phyloP scores from a whole-genome alignment of 805 yeast genomes.

The Kluyveromyces nonfermentans region DNA sequence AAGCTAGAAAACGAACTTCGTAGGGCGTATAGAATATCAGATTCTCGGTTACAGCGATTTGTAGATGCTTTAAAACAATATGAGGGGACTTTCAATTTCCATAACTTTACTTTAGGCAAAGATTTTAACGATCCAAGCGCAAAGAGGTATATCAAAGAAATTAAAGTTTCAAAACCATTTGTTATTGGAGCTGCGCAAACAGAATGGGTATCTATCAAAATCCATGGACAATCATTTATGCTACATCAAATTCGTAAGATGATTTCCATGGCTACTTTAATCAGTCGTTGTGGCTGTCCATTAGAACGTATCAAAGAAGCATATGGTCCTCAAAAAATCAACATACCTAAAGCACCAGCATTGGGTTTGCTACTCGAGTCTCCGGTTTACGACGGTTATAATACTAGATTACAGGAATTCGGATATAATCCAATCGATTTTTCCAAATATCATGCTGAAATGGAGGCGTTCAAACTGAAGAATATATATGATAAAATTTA shows the following conservation, averaged over 20 bases:
- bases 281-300: conserved; percentile 82
- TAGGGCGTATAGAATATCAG: conserved; percentile 56
- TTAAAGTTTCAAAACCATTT: conserved; percentile 79
- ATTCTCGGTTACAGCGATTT: conserved; percentile 51
- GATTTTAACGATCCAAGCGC: conserved; percentile 78
- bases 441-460: conserved; percentile 51
- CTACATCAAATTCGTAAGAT: conserved; percentile 95
- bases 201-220: conserved; percentile 92
- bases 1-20: conserved; percentile 57
- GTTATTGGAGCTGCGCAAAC: conserved; percentile 84
- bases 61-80: conserved; percentile 63
- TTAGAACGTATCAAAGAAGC: conserved; percentile 65
- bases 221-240: conserved; percentile 98
- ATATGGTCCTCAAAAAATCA: conserved; percentile 62
- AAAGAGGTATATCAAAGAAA: conserved; percentile 66
- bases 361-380: conserved; percentile 81
- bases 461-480: conserved; percentile 80
- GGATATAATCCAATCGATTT: conserved; percentile 76
- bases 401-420: conserved; percentile 55
- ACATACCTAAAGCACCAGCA: conserved; percentile 97
- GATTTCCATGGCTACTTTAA: conserved; percentile 89
- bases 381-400: conserved; percentile 86
- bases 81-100: conserved; percentile 87
- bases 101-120: conserved; percentile 80
- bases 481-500: conserved; percentile 89